A percentile compares a stretch with the other conserved stretches of the same genome.
Conservation (phyloP, 192 early-diverging fungal genomes). For the Coemansia sp. region DNA sequence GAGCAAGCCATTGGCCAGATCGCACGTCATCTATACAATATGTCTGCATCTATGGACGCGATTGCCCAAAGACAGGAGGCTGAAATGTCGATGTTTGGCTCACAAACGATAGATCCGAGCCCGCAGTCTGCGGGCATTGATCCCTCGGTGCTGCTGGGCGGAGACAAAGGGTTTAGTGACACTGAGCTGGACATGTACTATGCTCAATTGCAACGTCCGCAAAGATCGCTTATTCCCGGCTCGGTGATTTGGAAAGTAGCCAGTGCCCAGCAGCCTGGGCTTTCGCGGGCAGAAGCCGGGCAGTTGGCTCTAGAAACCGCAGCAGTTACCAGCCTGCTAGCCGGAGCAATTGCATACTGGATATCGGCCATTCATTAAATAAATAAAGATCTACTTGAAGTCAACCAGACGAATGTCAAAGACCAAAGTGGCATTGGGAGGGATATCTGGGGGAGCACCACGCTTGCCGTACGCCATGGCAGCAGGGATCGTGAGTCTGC, state of each 20-base stretch:
- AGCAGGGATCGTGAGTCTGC: conserved; percentile 88
- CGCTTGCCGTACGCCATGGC: conserved; percentile 64
- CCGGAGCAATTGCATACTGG: conserved; percentile 7
- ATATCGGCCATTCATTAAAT: conserved; percentile 1
- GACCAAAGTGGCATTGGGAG: conserved; percentile 79
- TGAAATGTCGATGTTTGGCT: conserved; percentile 3
- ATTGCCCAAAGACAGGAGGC: conserved; percentile 23
- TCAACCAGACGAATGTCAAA: conserved; percentile 88
- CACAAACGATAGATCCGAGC: not conserved
- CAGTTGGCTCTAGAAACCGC: conserved; percentile 27
- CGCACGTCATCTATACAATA: conserved; percentile 17
- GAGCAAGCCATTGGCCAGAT: conserved; percentile 13
- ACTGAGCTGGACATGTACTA: conserved; percentile 51
- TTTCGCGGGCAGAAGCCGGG: conserved; percentile 20
- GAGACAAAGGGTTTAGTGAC: conserved; percentile 25
- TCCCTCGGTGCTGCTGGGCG: conserved; percentile 2
- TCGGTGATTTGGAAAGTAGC: conserved; percentile 24
- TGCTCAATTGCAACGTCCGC: conserved; percentile 9
- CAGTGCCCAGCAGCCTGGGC: conserved; percentile 1
- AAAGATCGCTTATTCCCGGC: conserved; percentile 7
- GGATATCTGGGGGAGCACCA: conserved; percentile 95
- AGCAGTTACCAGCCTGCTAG: conserved; percentile 12
- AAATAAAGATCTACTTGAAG: conserved; percentile 51
- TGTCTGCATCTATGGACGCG: conserved; percentile 16
- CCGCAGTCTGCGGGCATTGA: not conserved